Evolutionary conservation across 1,284 basidiomycete species (phyloP), one percentile per base, ranked within the genome.

Genomic region (Tilletia indica): DNA sequence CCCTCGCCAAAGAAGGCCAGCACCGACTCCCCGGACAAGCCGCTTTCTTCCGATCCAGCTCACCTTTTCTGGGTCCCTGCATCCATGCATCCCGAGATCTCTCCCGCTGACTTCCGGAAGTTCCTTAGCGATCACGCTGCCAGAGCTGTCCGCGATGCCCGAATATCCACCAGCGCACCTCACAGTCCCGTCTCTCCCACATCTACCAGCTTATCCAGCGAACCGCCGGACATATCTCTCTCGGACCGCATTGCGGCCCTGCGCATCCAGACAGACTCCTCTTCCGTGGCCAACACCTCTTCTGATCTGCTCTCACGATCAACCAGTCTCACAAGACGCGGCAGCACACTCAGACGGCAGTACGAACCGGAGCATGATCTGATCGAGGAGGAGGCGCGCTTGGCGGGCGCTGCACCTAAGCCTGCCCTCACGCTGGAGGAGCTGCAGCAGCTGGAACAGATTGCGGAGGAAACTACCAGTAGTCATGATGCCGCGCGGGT

Each of bases 41-140:
- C 61, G 4, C 14, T 39, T 45, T 78, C 80, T 39, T 73, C 75
- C 45, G 80, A 80, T 63, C 79, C 81, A 5, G 73, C 73, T 31
- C 77, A 93, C 85, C 89, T 97, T 73, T 98, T 97, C 87, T 99
- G 96, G 96, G 93, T 99, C 19, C 96, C 96, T 51, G 96, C 96
- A 16, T 90, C 92, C 71, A 87, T 97, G 31, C 96, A 99, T 83
- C 97, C 96, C 25, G 96, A 99, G 86, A 92, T 99, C 82, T 96
- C 95, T 0, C 97, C 97, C 11, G 90, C 91, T 68, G 94, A 98
- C 85, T 99, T 99, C 85, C 90, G 93, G 72, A 91, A 91, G 38
- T 97, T 98, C 82, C 89, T 99, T 78, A 93, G 95, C 85, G 92
- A 97, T 79, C 96, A 98, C 86, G 90, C 95, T 2, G 78, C 78